phyloP scores from a whole-genome alignment of 1,284 basidiomycete genomes.

The Pseudozyma flocculosa region DNA sequence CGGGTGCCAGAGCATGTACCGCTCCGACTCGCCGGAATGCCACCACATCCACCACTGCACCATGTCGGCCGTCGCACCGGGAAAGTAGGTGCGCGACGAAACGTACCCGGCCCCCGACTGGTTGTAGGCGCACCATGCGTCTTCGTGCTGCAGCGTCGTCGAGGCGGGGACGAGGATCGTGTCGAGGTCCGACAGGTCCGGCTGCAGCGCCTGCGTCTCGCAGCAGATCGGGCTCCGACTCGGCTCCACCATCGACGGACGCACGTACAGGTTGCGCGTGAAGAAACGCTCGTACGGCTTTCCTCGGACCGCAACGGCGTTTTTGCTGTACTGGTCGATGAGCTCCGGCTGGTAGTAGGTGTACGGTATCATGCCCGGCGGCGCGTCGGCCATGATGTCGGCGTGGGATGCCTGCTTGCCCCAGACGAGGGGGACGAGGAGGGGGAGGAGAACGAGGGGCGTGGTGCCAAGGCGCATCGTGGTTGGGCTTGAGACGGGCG shows the following conservation, averaged over 20 bases:
- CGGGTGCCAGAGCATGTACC: constrained; percentile 13
- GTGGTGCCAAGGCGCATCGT: too few relatives aligned
- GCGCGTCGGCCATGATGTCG: neutral
- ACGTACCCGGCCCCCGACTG: constrained; percentile 5
- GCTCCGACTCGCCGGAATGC: constrained; percentile 4
- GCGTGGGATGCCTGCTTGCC: too few relatives aligned
- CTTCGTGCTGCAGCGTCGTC: constrained; percentile 2
- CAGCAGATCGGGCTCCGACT: constrained; percentile 7
- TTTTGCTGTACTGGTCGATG: constrained; percentile 11
- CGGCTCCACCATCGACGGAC: constrained; percentile 10
- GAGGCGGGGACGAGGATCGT: constrained; percentile 1
- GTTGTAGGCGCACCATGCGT: constrained; percentile 16
- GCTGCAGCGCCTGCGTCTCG: constrained; percentile 8
- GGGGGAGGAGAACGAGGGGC: too few relatives aligned
- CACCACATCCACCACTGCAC: constrained; percentile 15
- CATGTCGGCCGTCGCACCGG: constrained; percentile 7
- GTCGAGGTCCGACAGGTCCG: constrained; percentile 7
- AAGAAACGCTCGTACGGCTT: constrained; percentile 5
- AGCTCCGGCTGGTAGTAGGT: constrained; percentile 7
- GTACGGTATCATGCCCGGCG: constrained; percentile 3
- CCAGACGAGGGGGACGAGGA: too few relatives aligned
- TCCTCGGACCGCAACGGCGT: constrained; percentile 1
- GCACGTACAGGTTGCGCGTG: constrained; percentile 5
- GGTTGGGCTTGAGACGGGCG: too few relatives aligned
- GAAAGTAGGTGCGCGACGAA: constrained; percentile 6